These are phyloP conservation scores for Malassezia cuniculi DNA, from an alignment of 1,284 basidiomycete species.

Conservation along the genomic window DNA sequence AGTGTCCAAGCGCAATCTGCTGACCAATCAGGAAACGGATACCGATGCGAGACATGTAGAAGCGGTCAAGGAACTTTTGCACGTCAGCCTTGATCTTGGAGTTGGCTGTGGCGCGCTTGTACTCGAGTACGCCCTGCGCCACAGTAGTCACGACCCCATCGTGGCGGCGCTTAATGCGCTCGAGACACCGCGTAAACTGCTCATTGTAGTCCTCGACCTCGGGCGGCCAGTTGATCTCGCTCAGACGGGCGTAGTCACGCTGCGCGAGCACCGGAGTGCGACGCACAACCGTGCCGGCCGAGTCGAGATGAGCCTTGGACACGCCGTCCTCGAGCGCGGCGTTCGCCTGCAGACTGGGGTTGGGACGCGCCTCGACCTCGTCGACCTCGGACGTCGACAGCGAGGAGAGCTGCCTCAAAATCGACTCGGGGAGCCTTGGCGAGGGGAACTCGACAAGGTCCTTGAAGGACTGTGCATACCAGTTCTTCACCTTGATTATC, in stretches of 20 bases:
- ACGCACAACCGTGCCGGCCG: not conserved
- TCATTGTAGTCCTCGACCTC: conserved; percentile 89
- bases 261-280: not conserved
- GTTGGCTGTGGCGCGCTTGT: conserved; percentile 50
- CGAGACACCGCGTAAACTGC: conserved; percentile 72
- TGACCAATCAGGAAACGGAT: conserved; percentile 45
- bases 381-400: conserved; percentile 1
- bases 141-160: conserved; percentile 96
- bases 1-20: conserved; percentile 40
- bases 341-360: conserved; percentile 32
- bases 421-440: conserved; percentile 31
- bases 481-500: conserved; percentile 89
- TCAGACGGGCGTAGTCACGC: conserved; percentile 66
- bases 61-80: conserved; percentile 89
- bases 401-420: conserved; percentile 29
- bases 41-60: conserved; percentile 89
- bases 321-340: conserved; percentile 23
- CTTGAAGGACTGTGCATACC: conserved; percentile 97
- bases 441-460: conserved; percentile 42
- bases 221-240: conserved; percentile 63
- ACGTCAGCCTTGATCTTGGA: conserved; percentile 64
- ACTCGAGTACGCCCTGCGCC: conserved; percentile 59
- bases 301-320: conserved; percentile 9
- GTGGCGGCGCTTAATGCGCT: conserved; percentile 83
- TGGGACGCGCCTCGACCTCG: conserved; percentile 23